A percentile compares a stretch with the other conserved stretches of the same genome.
These are phyloP conservation scores for Stygiomarasmius scandens DNA, from an alignment of 1,284 basidiomycete species.

Conservation along the genomic window DNA sequence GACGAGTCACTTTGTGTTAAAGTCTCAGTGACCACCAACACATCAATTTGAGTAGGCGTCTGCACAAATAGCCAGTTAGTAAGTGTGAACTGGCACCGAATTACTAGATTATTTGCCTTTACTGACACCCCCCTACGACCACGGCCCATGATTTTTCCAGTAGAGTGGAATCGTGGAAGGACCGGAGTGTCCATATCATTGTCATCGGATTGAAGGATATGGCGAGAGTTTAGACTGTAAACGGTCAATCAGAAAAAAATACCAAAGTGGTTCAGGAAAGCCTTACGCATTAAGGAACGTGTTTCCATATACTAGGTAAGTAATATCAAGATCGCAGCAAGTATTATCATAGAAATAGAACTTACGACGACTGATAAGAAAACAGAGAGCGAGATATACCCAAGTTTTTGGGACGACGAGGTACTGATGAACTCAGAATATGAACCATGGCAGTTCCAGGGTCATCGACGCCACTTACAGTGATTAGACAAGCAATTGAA, in stretches of 20 bases:
- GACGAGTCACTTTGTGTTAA: slow-evolving; percentile 19
- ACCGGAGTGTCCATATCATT: slow-evolving; percentile 23
- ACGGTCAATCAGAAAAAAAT: background rate
- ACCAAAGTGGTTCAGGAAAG: background rate
- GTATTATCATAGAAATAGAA: too few relatives aligned
- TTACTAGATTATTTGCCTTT: slow-evolving; percentile 1
- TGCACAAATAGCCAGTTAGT: slow-evolving; percentile 2
- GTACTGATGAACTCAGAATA: slow-evolving; percentile 21
- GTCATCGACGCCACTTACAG: slow-evolving; percentile 20
- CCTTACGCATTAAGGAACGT: slow-evolving; percentile 35
- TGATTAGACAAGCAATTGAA: slow-evolving; percentile 32
- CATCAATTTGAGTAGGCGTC: slow-evolving; percentile 26
- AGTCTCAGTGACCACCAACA: slow-evolving; percentile 31
- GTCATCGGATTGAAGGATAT: slow-evolving; percentile 26
- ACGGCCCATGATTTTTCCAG: background rate
- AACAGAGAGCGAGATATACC: slow-evolving; percentile 35
- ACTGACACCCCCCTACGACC: slow-evolving; percentile 2
- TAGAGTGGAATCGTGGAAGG: slow-evolving; percentile 18
- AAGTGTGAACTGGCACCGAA: background rate
- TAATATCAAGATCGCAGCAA: too few relatives aligned
- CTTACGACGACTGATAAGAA: slow-evolving; percentile 34
- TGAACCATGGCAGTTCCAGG: background rate
- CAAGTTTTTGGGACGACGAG: slow-evolving; percentile 29
- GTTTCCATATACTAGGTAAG: slow-evolving; percentile 31
- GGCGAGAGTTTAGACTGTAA: slow-evolving; percentile 33